Base-by-base conservation (phyloP, 345 rosid genomes). In the Melastoma malabathricum region DNA sequence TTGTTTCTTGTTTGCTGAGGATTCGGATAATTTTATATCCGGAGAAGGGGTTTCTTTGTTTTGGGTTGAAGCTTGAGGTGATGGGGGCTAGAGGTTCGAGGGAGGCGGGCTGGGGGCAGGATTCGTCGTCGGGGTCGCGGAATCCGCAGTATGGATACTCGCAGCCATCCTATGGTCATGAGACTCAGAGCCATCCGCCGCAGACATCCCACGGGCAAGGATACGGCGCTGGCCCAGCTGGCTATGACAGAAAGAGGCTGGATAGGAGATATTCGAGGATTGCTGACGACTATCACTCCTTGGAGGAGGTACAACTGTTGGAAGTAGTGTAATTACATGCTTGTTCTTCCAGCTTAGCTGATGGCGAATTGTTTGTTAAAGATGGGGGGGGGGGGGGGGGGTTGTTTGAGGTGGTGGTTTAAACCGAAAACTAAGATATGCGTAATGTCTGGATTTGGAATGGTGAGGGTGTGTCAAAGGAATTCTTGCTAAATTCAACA, bases 41-140 rank as follows among this genome's bases (percentile, higher is more conserved):
- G 38, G 38, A 29, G 9, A 29, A 27, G 9, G 3, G 38, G 38
- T 29, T 29, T 29, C 38, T 29, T 1, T 29, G 6, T 29, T 5
- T 2, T 29, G 69, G 71, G 64, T 60, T 66, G 81, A 71, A 71
- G 89, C 68, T 52, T 58, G 53, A 45, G 56, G 66, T 70, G 59
- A 89, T 89, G 97, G 97, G 97, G 38, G 63, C 71, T 23, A 73
- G 62, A 43, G 72, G 55, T 65, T 89, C 97, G 5, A 85, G 57
- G 60, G 87, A 77, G 9, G 64, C 16, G 1, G 74, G 68, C 44
- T 73, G 59, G 72, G 63, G 83, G 70, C 72, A 73, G 57, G 23
- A 54, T 66, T 69, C 92, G 3, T 64, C 85, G 48, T 72, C 38
- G 38, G n/a, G n/a, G n/a, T 29, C 83, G 9, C 70, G 84, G 84